Evolutionary conservation across 345 rosid species (phyloP).

Genomic region (Melaleuca quinquenervia): DNA sequence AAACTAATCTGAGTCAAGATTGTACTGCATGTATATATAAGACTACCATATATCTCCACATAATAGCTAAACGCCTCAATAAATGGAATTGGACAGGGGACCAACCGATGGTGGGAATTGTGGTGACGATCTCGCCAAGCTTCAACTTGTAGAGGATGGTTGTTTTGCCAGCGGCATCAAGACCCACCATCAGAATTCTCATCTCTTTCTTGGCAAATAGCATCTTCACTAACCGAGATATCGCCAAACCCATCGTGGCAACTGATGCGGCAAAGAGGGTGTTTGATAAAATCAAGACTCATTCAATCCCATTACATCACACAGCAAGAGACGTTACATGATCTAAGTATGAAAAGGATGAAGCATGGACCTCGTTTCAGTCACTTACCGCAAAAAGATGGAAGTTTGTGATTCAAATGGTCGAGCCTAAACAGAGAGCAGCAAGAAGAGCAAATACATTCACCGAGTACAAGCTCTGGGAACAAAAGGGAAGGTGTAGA

Average conservation of each 20-base stretch:
- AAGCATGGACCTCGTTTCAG: neutral
- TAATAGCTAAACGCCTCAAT: neutral
- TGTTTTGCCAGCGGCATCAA: conserved; percentile 73
- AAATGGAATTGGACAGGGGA: neutral
- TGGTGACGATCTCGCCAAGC: conserved; percentile 64
- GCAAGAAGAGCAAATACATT: neutral
- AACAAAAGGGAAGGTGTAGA: neutral
- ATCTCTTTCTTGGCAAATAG: conserved; percentile 56
- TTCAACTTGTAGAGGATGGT: conserved; percentile 70
- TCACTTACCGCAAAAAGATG: neutral
- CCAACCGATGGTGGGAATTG: conserved; percentile 70
- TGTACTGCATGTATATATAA: neutral
- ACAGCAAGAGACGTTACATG: neutral
- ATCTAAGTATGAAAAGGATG: neutral
- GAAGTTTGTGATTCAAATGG: neutral
- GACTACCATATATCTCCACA: neutral
- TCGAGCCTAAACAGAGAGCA: neutral
- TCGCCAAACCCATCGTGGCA: conserved; percentile 31
- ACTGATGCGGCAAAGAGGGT: neutral
- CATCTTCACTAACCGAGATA: conserved; percentile 33
- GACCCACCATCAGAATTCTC: conserved; percentile 75
- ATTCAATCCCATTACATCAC: neutral
- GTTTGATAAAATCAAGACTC: neutral
- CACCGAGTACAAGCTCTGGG: neutral
- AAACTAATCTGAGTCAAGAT: neutral